Evolutionary conservation across 2,329 filamentous ascomycete species (phyloP), one percentile per base, ranked within the genome.

Genomic region (Ceratocystis harringtonii): DNA sequence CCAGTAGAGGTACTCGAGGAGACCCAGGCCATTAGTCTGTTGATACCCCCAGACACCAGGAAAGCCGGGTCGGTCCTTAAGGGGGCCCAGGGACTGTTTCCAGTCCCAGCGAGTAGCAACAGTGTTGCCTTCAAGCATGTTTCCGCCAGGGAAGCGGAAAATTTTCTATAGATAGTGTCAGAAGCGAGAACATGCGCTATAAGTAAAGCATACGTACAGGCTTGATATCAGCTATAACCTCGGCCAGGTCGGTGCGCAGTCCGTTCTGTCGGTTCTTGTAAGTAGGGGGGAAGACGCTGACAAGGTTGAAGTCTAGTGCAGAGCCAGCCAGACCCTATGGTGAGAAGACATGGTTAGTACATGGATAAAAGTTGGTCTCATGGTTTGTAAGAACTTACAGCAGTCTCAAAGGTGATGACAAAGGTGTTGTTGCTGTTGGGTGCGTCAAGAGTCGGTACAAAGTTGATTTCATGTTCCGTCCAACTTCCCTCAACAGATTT

Each of bases 111-210:
- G 77, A 2, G 73, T 75, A 52, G 70, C 70, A 68, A 77, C 76
- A 28, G 73, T 76, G 60, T 73, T 70, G 0, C 79, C 79, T 70
- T 81, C 79, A 1, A 86, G 73, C 75, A 84, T 85, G 71, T 85
- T 86, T 7, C 84, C 85, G 5, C 86, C 86, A 0, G 85, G 85
- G 66, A 87, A 81, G 17, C 86, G 79, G 57, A 88, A 77, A 69
- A 87, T 80, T n/a, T 78, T 78, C 73, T 75, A 60, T 25, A 25
- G 2, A 22, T 15, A 12, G 3, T 10, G 58, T 66, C 55, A 68
- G 64, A 12, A 7, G 4, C 25, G 36, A n/a, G 36, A 12, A 19
- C n/a, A 22, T 2, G 7, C 4, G 32, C n/a, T 19, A 43, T 19
- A 30, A 12, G 22, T 3, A 19, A 25, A 30, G 48, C 36, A 28